Conservation (phyloP, 2,329 filamentous ascomycete genomes). For the Fusarium sp. region DNA sequence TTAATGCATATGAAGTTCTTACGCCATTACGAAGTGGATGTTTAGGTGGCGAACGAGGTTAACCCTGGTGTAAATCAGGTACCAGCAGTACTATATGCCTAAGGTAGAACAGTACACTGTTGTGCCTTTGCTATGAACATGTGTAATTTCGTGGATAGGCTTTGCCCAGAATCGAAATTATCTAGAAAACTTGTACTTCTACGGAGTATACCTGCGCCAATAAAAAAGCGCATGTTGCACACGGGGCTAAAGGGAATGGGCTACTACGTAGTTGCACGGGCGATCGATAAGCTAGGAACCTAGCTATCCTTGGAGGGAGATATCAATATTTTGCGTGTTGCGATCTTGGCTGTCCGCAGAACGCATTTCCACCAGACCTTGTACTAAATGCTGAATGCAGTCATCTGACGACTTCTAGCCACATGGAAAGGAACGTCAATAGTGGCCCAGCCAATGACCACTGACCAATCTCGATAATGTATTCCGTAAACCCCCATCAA, state of each 20-base stretch:
- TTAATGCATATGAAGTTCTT: neutral
- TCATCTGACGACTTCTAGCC: conserved; percentile 17
- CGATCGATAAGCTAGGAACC: conserved; percentile 15
- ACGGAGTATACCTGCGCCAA: conserved; percentile 16
- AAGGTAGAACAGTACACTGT: too few species aligned
- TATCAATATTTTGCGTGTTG: conserved; percentile 5
- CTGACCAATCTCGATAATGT: conserved; percentile 1
- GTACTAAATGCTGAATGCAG: neutral
- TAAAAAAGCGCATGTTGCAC: conserved; percentile 18
- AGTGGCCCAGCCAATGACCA: conserved; percentile 30
- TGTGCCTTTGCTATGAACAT: neutral
- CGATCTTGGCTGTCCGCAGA: conserved; percentile 2
- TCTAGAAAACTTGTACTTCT: neutral
- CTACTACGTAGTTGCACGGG: conserved; percentile 6
- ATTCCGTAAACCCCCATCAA: conserved; percentile 6
- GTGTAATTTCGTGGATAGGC: neutral
- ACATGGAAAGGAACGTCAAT: conserved; percentile 4
- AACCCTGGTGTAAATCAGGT: conserved; percentile 12
- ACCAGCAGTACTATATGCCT: too few species aligned
- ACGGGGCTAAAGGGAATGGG: conserved; percentile 32
- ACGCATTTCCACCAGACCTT: conserved; percentile 3
- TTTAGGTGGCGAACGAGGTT: conserved; percentile 8
- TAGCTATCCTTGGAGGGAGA: too few species aligned
- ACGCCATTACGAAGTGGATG: conserved; percentile 8
- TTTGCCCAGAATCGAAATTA: neutral